Evolutionary conservation across 2,329 filamentous ascomycete genomes (phyloP), one percentile per base, ranked within the genome.

Genomic region (Colletotrichum higginsianum): DNA sequence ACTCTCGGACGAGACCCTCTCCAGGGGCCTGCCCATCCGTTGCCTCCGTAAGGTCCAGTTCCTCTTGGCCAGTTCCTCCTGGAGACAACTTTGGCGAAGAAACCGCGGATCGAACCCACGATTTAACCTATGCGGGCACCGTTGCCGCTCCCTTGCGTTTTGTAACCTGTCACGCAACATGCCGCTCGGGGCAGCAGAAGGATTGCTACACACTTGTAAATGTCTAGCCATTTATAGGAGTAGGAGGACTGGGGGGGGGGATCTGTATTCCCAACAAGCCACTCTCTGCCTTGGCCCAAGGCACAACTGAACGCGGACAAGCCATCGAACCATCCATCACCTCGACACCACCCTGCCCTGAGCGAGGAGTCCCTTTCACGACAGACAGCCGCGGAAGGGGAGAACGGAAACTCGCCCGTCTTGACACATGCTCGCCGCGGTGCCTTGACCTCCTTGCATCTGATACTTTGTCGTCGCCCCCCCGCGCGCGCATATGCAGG

Each of bases 391-490:
- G 61, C 55, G 38, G 61, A 62, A 60, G 60, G 61, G 47, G 44
- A 55, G 53, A 23, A 23, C 50, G 42, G 55, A 15, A 56, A n/a
- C 62, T 61, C 56, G 62, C 62, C 62, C 49, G 9, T 66, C 55
- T 21, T 61, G 67, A 60, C 53, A 66, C 61, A 47, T 53, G 40
- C 66, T 46, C 55, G 42, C 52, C 61, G 53, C 47, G 56, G 26
- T 38, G 67, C 62, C 62, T 21, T 61, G 56, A 67, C 63, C 62
- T 57, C 49, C 57, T 65, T 44, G 26, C 56, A 16, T 40, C 18
- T 30, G 46, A n/a, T n/a, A 26, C 44, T 52, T 52, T 23, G 9
- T n/a, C 18, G 5, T 30, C 5, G 30, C 30, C 30, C 30, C 30
- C 30, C 6, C 30, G 30, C 30, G 30, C 30, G 30, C 16, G 46